Base-by-base conservation (phyloP, 2,329 filamentous ascomycete species). In the Chaetothyriales sp. region DNA sequence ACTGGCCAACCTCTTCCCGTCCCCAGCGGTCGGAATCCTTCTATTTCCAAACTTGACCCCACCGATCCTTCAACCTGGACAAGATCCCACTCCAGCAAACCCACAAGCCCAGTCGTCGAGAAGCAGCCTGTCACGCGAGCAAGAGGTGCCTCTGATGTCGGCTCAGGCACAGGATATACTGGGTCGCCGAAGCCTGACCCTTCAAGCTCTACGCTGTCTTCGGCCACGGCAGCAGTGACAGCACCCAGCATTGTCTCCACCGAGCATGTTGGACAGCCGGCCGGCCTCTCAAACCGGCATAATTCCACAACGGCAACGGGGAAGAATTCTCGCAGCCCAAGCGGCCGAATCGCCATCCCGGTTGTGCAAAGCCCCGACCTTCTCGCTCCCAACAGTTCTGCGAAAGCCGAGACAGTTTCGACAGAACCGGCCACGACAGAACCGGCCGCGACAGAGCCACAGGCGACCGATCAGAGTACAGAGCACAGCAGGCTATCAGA, bases 41-140 rank as follows among this genome's bases (percentile, higher is more conserved):
- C 59, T 18, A 53, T 60, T 5, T 67, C 65, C 56, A 68, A 69
- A 63, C 63, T 71, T 20, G 67, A 70, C 51, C 63, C 61, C 47
- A 50, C 62, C 56, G 49, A 64, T 60, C 50, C 62, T 55, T 48
- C 62, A 59, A 53, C 58, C 43, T 60, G 56, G 49, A 60, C 66
- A 18, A 63, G 64, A n/a, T 61, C 63, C 39, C 62, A 64, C 43
- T 58, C 60, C 26, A 62, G 65, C 28, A 57, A 63, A 51, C 55
- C 57, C 46, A 53, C 54, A 39, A 56, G 57, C 25, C 62, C 61
- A 9, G 57, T 59, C 42, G 60, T 68, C 48, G 62, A 66, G 3
- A 61, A 64, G 42, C 57, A 62, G 20, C 57, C 57, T 2, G 46
- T 42, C 45, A 54, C 47, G 32, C 52, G 55, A 47, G 57, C 58